Evolutionary conservation across 805 yeast genomes (phyloP).

Genomic region (Hanseniaspora thailandica): DNA sequence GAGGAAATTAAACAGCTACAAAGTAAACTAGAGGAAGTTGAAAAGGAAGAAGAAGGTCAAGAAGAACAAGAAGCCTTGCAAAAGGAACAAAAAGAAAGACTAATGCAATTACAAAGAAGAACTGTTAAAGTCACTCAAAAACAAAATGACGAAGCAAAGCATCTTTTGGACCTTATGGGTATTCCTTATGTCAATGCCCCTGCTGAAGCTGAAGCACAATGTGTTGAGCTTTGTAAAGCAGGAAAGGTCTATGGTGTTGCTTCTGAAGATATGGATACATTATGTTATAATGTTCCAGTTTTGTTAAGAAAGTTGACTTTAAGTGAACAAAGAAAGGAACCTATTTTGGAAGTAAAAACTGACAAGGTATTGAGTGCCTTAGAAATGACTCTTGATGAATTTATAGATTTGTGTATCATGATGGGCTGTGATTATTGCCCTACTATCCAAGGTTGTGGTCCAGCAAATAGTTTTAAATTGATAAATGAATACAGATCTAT

Average conservation of each 20-base stretch:
- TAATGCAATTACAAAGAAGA: conserved; percentile 68
- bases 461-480: conserved; percentile 81
- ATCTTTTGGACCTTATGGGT: conserved; percentile 76
- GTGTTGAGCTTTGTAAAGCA: conserved; percentile 79
- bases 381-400: conserved; percentile 58
- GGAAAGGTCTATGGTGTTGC: conserved; percentile 97
- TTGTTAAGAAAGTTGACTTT: conserved; percentile 83
- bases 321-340: conserved; percentile 85
- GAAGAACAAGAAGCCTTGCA: conserved; percentile 7
- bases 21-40: conserved; percentile 45
- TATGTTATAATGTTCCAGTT: conserved; percentile 79
- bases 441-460: conserved; percentile 90
- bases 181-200: conserved; percentile 91
- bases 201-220: conserved; percentile 97
- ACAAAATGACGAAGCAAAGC: conserved; percentile 89
- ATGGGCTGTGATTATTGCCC: conserved; percentile 97
- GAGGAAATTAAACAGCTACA: conserved; percentile 56
- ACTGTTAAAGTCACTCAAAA: conserved; percentile 78
- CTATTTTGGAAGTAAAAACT: conserved; percentile 72
- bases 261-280: conserved; percentile 96
- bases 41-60: conserved; percentile 23
- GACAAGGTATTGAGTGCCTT: conserved; percentile 61
- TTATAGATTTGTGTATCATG: conserved; percentile 82
- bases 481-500: conserved; percentile 74
- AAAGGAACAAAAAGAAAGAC: conserved; percentile 30